Evolutionary conservation across 2,329 filamentous ascomycete species (phyloP).

Genomic region (Claviceps cyperi): DNA sequence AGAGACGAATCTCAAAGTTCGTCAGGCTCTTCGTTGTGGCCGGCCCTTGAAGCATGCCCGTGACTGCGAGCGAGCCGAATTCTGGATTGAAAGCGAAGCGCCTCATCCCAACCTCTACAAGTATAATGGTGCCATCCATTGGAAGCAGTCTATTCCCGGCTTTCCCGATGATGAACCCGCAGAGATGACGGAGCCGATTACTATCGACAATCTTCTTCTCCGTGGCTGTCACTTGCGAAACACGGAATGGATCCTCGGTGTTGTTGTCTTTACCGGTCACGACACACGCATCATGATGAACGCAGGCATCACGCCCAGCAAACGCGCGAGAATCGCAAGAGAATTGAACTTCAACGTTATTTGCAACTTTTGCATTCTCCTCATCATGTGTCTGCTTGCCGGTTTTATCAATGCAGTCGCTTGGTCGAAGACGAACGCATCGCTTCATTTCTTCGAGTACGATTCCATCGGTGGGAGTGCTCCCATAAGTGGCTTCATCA

Average conservation of each 20-base stretch:
- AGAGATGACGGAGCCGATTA: conserved; percentile 82
- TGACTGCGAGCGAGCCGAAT: conserved; percentile 82
- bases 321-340: conserved; percentile 78
- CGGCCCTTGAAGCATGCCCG: conserved; percentile 72
- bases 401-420: conserved; percentile 73
- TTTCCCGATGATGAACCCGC: conserved; percentile 47
- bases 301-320: conserved; percentile 85
- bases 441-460: conserved; percentile 70
- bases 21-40: conserved; percentile 77
- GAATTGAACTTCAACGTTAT: conserved; percentile 96
- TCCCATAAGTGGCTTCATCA: conserved; percentile 77
- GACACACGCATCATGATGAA: conserved; percentile 99
- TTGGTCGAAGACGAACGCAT: conserved; percentile 63
- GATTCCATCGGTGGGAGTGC: conserved; percentile 65
- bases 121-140: conserved; percentile 80
- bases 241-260: conserved; percentile 86
- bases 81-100: conserved; percentile 76
- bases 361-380: conserved; percentile 85
- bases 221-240: conserved; percentile 89
- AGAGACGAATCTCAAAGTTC: conserved; percentile 93
- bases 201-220: conserved; percentile 88
- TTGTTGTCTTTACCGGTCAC: conserved; percentile 87
- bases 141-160: conserved; percentile 58
- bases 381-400: conserved; percentile 76
- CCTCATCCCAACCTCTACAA: conserved; percentile 91